phyloP scores from a whole-genome alignment of 306 rosid genomes.

The Medicago lupulina region DNA sequence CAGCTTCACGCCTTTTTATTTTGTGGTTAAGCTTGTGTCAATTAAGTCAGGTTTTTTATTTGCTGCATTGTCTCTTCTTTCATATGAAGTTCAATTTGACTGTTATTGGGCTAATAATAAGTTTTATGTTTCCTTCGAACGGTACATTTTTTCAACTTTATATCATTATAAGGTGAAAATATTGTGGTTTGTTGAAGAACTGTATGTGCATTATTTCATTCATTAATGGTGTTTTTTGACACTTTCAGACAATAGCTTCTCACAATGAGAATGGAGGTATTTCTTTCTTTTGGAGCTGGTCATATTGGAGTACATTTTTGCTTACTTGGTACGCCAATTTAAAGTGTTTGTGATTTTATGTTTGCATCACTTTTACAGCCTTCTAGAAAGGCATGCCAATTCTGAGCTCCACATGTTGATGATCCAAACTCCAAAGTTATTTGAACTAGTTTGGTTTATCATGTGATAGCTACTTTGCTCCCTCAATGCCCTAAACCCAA shows the following conservation, averaged over 20 bases:
- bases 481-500: slow-evolving; percentile 3
- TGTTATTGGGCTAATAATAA: slow-evolving; percentile 14
- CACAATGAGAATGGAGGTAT: slow-evolving; percentile 69
- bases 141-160: not conserved
- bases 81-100: not conserved
- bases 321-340: slow-evolving; percentile 77
- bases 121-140: not conserved
- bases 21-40: not conserved
- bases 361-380: slow-evolving; percentile 33
- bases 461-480: not conserved
- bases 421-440: not conserved
- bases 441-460: slow-evolving; percentile 26
- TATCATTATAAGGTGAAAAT: slow-evolving; percentile 17
- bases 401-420: slow-evolving; percentile 7
- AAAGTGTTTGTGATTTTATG: slow-evolving; percentile 37
- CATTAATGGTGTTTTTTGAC: slow-evolving; percentile 33
- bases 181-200: slow-evolving; percentile 28
- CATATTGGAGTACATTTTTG: slow-evolving; percentile 96
- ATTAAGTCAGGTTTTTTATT: slow-evolving; percentile 2
- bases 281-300: slow-evolving; percentile 99
- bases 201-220: slow-evolving; percentile 30
- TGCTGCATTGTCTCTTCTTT: slow-evolving; percentile 11
- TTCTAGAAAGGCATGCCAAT: slow-evolving; percentile 15
- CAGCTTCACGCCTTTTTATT: slow-evolving; percentile 27
- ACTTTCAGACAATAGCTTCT: slow-evolving; percentile 64